A percentile compares a stretch with the other conserved stretches of the same genome.
These are phyloP conservation scores for Hericium rajendrae DNA, from an alignment of 768 basidiomycete genomes.

Conservation along the genomic window DNA sequence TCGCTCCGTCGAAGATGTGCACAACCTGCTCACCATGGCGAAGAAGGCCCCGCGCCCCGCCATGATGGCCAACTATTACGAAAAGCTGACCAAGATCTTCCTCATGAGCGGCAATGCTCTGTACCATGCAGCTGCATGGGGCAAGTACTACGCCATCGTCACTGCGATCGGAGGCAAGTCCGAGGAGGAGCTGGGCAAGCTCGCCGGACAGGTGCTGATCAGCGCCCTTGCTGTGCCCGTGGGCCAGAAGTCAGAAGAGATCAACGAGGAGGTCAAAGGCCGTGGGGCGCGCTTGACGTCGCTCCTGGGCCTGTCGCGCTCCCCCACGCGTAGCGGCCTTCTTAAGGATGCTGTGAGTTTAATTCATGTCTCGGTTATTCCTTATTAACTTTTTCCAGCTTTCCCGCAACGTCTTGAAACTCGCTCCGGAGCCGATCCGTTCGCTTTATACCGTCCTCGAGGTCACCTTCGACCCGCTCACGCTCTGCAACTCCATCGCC, in stretches of 20 bases:
- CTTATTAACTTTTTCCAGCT: conserved; percentile 36
- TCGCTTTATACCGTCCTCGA: conserved; percentile 83
- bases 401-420: conserved; percentile 72
- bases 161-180: conserved; percentile 64
- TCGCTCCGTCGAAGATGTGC: conserved; percentile 96
- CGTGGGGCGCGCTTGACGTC: conserved; percentile 75
- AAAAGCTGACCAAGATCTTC: conserved; percentile 95
- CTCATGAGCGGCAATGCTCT: conserved; percentile 89
- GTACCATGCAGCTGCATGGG: conserved; percentile 96
- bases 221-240: conserved; percentile 92
- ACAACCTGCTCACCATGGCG: conserved; percentile 87
- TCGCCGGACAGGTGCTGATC: conserved; percentile 88
- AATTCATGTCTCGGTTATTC: background rate
- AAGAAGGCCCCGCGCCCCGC: conserved; percentile 87
- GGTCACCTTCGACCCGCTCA: conserved; percentile 87
- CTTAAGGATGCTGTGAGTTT: conserved; percentile 75
- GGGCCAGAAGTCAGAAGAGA: conserved; percentile 42
- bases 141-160: conserved; percentile 68
- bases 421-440: conserved; percentile 65
- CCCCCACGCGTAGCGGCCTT: conserved; percentile 80
- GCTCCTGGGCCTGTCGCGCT: conserved; percentile 71
- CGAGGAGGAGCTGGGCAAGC: conserved; percentile 67
- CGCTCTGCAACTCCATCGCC: conserved; percentile 67
- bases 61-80: conserved; percentile 99
- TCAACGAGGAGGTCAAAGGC: conserved; percentile 43